Evolutionary conservation across 139 green algal genomes (phyloP).

Genomic region (Tetraselmis striata): DNA sequence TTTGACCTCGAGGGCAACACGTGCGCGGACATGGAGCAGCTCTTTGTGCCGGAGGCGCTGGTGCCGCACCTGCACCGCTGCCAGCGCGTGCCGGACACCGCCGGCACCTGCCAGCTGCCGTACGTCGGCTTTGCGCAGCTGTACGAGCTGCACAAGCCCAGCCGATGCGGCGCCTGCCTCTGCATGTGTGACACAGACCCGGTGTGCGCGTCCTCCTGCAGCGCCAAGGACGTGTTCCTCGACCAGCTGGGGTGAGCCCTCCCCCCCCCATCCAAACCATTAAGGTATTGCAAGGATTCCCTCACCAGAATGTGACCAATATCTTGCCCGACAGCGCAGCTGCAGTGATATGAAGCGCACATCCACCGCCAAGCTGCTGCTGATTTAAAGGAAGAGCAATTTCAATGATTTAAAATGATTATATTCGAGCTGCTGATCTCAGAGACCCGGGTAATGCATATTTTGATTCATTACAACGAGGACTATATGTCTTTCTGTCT

Average conservation of each 20-base stretch:
- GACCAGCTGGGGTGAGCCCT: not conserved
- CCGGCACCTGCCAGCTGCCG: constrained; percentile 1
- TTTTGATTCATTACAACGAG: too few species aligned
- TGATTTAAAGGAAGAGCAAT: too few species aligned
- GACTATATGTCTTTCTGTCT: too few species aligned
- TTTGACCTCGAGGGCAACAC: not conserved
- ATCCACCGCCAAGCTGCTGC: too few species aligned
- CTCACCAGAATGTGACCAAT: too few species aligned
- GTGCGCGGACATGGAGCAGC: not conserved
- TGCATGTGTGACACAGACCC: not conserved
- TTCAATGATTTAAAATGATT: too few species aligned
- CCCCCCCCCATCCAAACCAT: too few species aligned
- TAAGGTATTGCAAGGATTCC: too few species aligned
- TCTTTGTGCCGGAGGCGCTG: not conserved
- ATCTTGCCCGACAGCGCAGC: too few species aligned
- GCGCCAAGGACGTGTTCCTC: not conserved
- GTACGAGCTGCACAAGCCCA: constrained; percentile 11
- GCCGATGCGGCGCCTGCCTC: constrained; percentile 14
- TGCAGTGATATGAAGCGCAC: too few species aligned
- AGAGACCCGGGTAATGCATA: too few species aligned
- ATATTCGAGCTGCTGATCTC: too few species aligned
- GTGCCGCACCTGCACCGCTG: not conserved
- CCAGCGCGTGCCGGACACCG: not conserved
- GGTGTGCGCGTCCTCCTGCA: not conserved
- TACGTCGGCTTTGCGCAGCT: constrained; percentile 13